Conservation (phyloP, 2,329 filamentous ascomycete species). For the Orbilia javanica region DNA sequence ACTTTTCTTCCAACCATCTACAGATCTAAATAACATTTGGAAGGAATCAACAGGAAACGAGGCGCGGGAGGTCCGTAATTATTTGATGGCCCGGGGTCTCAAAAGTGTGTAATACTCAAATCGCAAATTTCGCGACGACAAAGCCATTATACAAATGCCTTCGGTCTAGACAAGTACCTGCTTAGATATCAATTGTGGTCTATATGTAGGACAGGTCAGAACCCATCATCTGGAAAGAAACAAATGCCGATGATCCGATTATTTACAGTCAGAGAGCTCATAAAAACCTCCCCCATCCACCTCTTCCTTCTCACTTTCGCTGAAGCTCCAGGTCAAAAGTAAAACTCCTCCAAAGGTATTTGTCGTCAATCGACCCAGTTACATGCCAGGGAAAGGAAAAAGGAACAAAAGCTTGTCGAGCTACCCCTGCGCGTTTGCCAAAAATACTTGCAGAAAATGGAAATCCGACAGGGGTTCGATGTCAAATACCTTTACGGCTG, state of each 20-base stretch:
- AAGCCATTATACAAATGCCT: no score
- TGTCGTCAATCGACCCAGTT: neutral
- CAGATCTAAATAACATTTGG: constrained; percentile 40
- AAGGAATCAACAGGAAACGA: no score
- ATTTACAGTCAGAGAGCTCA: neutral
- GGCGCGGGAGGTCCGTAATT: no score
- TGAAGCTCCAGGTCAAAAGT: no score
- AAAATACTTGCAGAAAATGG: constrained; percentile 57
- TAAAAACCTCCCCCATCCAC: neutral
- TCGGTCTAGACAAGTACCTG: constrained; percentile 30
- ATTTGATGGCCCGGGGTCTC: no score
- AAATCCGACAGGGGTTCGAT: constrained; percentile 34
- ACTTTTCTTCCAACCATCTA: no score
- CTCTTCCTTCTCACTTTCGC: neutral
- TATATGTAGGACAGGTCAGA: no score
- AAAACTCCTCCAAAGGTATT: constrained; percentile 8
- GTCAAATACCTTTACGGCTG: constrained; percentile 58
- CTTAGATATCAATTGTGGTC: constrained; percentile 31
- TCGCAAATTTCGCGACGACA: constrained; percentile 6
- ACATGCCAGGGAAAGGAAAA: neutral
- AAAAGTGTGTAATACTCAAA: no score
- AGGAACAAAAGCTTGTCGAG: constrained; percentile 38
- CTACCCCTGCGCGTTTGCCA: constrained; percentile 55
- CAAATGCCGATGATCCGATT: constrained; percentile 15
- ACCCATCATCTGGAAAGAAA: neutral